A percentile compares a stretch with the other conserved stretches of the same genome.
Conservation (phyloP, 768 basidiomycete species). For the Chiua virens region DNA sequence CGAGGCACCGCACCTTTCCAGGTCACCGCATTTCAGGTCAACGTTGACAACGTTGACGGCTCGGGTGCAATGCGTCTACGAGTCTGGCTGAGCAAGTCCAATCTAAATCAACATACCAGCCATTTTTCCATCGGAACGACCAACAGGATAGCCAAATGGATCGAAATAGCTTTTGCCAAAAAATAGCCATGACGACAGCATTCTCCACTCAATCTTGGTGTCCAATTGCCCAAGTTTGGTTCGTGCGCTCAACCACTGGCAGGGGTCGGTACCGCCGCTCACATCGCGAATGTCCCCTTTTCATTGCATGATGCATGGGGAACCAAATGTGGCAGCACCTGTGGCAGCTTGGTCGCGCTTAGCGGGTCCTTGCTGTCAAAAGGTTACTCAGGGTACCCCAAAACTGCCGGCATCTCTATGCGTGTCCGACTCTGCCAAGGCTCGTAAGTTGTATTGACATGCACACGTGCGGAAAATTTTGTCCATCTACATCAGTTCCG, state of each 20-base stretch:
- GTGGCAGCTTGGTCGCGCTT: not conserved
- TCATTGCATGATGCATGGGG: not conserved
- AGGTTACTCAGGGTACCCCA: not conserved
- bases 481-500: no score
- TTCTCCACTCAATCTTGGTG: not conserved
- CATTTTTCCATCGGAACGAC: not conserved
- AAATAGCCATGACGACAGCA: no score
- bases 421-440: not conserved
- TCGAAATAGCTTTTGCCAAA: not conserved
- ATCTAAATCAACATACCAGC: not conserved
- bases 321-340: not conserved
- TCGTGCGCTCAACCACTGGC: not conserved
- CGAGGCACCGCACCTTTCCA: no score
- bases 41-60: no score
- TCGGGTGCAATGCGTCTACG: not conserved
- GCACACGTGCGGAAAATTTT: no score
- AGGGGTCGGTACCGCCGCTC: no score
- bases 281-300: no score
- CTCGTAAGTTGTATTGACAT: not conserved
- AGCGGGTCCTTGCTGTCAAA: not conserved
- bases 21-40: no score
- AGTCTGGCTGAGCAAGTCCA: not conserved
- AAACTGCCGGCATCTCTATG: slow-evolving; percentile 10
- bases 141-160: not conserved
- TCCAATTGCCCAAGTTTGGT: not conserved